phyloP scores from a whole-genome alignment of 1,284 basidiomycete genomes.

The Ceratorhiza oryzae-sativae region DNA sequence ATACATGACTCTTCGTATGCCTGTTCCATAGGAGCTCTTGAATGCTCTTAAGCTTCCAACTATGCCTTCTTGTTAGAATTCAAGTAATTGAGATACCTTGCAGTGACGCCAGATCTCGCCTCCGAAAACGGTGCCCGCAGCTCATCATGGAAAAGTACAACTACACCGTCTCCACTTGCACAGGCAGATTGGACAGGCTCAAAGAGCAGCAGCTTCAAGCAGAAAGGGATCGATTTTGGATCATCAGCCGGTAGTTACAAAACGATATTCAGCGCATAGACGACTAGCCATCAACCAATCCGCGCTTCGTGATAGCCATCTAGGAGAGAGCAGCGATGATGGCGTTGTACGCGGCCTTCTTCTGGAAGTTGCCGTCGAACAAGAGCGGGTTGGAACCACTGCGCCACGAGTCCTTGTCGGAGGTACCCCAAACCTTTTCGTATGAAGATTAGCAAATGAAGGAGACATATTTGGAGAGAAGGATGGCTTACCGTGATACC shows the following conservation, averaged over 20 bases:
- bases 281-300: background rate
- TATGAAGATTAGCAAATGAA: conserved; percentile 51
- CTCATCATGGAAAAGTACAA: too few species aligned
- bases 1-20: too few species aligned
- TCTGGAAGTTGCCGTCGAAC: conserved; percentile 38
- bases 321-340: conserved; percentile 34
- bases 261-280: background rate
- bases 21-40: too few species aligned
- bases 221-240: too few species aligned
- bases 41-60: too few species aligned
- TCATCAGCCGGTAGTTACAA: background rate
- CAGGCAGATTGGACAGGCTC: too few species aligned
- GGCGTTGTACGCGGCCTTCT: conserved; percentile 41
- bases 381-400: conserved; percentile 15
- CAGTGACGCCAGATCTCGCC: too few species aligned
- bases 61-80: too few species aligned
- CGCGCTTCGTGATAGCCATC: background rate
- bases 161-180: too few species aligned
- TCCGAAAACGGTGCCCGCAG: too few species aligned
- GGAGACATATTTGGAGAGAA: background rate
- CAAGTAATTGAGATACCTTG: too few species aligned
- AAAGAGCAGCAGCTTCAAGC: too few species aligned
- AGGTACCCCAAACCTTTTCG: conserved; percentile 45
- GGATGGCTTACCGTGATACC: conserved; percentile 26
- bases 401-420: conserved; percentile 36